These are phyloP conservation scores for Brassica balearica DNA, from an alignment of 441 rosid species.

Conservation along the genomic window DNA sequence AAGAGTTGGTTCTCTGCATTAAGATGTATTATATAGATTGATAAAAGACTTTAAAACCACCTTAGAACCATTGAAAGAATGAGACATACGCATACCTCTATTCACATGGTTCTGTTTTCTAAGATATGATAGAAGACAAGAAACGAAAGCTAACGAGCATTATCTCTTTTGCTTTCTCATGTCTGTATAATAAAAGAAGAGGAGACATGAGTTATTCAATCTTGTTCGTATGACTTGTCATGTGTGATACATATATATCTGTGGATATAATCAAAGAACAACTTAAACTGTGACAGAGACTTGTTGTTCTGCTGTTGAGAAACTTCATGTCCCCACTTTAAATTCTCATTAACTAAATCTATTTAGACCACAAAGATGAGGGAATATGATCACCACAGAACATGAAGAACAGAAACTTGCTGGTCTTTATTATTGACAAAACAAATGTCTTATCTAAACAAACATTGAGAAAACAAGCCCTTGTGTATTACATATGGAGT, in stretches of 20 bases:
- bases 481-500: constrained; percentile 31
- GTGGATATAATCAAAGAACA: constrained; percentile 13
- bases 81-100: background rate
- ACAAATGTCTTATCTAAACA: constrained; percentile 16
- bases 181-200: background rate
- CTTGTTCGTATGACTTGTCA: background rate
- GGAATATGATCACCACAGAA: constrained; percentile 26
- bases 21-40: constrained; percentile 10
- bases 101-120: constrained; percentile 7
- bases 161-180: background rate
- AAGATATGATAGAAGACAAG: background rate
- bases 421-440: constrained; percentile 11
- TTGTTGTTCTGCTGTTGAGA: constrained; percentile 29
- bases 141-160: background rate
- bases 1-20: background rate
- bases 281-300: constrained; percentile 4
- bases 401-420: constrained; percentile 24
- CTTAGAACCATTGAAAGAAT: background rate
- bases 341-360: background rate
- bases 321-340: constrained; percentile 33
- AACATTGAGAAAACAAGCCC: constrained; percentile 34
- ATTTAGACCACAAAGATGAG: constrained; percentile 1
- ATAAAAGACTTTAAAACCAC: background rate
- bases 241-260: constrained; percentile 11
- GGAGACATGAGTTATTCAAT: background rate